phyloP scores from a whole-genome alignment of 2,329 filamentous ascomycete species.

The Capronia americana region DNA sequence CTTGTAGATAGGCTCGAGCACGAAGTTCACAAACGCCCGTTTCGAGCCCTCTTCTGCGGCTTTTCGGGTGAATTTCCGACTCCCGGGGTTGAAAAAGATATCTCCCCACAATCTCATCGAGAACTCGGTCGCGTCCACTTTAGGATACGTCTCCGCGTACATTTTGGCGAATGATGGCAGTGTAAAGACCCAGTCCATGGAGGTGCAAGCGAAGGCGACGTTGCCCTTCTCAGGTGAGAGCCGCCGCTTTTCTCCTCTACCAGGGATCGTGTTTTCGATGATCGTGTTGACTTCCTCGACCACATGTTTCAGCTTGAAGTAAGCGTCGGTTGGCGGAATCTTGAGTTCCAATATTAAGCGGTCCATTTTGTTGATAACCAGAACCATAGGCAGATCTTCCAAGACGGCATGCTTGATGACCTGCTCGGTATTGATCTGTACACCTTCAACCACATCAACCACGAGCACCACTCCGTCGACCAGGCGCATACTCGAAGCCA shows the following conservation, averaged over 20 bases:
- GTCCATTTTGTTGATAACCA: conserved; percentile 98
- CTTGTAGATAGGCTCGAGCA: conserved; percentile 97
- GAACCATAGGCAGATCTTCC: conserved; percentile 83
- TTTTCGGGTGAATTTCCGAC: conserved; percentile 90
- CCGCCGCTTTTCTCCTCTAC: conserved; percentile 76
- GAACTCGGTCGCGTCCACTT: conserved; percentile 82
- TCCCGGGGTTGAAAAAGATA: conserved; percentile 91
- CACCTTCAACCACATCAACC: conserved; percentile 96
- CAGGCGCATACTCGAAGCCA: conserved; percentile 83
- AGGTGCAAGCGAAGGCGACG: conserved; percentile 92
- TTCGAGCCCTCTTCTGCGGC: conserved; percentile 78
- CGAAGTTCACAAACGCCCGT: conserved; percentile 90
- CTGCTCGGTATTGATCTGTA: conserved; percentile 97
- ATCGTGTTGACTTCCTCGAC: conserved; percentile 96
- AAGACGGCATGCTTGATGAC: conserved; percentile 95
- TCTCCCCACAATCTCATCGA: conserved; percentile 90
- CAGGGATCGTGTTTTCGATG: conserved; percentile 86
- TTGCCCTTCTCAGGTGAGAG: conserved; percentile 97
- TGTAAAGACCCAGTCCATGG: conserved; percentile 97
- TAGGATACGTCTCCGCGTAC: conserved; percentile 88
- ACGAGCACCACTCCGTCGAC: conserved; percentile 92
- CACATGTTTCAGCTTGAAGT: conserved; percentile 99
- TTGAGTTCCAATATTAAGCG: conserved; percentile 92
- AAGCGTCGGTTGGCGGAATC: conserved; percentile 90
- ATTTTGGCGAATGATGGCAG: conserved; percentile 92